These are phyloP conservation scores for Exophiala sp. DNA, from an alignment of 2,329 filamentous ascomycete genomes.

Conservation along the genomic window DNA sequence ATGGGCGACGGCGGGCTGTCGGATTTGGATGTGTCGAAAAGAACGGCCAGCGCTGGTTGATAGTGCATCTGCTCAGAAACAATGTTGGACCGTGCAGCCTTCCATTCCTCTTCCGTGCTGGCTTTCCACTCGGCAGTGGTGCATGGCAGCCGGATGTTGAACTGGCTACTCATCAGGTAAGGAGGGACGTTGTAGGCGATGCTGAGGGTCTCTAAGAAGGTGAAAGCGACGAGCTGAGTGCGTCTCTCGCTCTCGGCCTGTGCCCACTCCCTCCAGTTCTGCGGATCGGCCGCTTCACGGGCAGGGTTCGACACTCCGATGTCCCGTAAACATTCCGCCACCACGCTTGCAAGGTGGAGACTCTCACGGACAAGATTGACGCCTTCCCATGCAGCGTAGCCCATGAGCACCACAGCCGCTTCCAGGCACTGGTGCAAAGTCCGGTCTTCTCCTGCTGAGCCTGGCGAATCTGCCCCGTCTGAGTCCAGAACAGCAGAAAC, in stretches of 20 bases:
- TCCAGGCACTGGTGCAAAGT: neutral
- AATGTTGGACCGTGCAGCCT: neutral
- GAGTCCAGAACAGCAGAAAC: neutral
- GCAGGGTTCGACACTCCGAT: neutral
- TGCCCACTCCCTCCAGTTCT: slow-evolving; percentile 1
- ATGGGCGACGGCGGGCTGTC: neutral
- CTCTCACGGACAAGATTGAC: neutral
- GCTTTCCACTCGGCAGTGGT: slow-evolving; percentile 1
- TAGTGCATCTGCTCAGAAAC: neutral
- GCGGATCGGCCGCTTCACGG: neutral
- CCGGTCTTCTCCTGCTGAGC: neutral
- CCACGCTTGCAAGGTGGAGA: neutral
- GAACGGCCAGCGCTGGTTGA: neutral
- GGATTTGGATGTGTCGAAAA: neutral
- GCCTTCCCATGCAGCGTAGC: neutral
- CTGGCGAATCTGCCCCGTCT: neutral
- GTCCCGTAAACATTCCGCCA: slow-evolving; percentile 1
- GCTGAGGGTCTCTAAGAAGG: slow-evolving; percentile 1
- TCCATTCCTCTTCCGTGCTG: neutral
- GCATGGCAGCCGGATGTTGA: slow-evolving; percentile 2
- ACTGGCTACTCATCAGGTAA: neutral
- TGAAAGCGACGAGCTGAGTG: neutral
- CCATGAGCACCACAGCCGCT: neutral
- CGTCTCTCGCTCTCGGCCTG: neutral
- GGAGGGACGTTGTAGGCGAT: slow-evolving; percentile 1